These are phyloP conservation scores for Russula dissimulans DNA, from an alignment of 768 basidiomycete species.

Conservation along the genomic window DNA sequence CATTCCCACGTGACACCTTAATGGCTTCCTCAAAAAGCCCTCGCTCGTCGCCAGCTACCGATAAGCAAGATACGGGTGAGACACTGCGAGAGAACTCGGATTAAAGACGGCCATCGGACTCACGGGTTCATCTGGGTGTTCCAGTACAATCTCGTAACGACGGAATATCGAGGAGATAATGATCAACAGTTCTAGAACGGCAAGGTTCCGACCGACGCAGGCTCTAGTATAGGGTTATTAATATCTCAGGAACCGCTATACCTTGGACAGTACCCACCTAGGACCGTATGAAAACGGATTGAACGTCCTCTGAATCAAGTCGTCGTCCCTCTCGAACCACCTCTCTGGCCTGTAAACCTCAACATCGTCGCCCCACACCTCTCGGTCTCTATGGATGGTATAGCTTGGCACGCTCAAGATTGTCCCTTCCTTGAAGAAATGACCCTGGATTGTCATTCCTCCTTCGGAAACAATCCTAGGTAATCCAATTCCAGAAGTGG, in stretches of 20 bases:
- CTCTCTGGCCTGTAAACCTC: slow-evolving; percentile 73
- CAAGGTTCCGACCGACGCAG: slow-evolving; percentile 80
- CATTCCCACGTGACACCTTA: slow-evolving; percentile 63
- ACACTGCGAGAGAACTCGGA: neutral
- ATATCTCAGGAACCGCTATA: neutral
- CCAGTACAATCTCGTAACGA: slow-evolving; percentile 65
- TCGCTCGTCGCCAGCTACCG: slow-evolving; percentile 62
- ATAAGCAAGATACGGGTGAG: neutral
- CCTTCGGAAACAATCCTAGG: slow-evolving; percentile 70
- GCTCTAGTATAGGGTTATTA: slow-evolving; percentile 35
- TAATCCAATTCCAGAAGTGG: slow-evolving; percentile 75
- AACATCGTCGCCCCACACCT: slow-evolving; percentile 71
- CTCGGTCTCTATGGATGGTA: slow-evolving; percentile 66
- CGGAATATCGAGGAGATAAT: slow-evolving; percentile 76
- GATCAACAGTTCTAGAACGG: slow-evolving; percentile 67
- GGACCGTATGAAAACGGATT: slow-evolving; percentile 85
- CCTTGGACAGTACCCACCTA: slow-evolving; percentile 34
- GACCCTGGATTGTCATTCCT: slow-evolving; percentile 52
- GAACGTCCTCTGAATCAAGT: slow-evolving; percentile 58
- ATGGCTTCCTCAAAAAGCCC: slow-evolving; percentile 82
- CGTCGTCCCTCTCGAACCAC: slow-evolving; percentile 68
- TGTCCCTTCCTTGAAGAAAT: slow-evolving; percentile 62
- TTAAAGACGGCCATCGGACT: slow-evolving; percentile 21
- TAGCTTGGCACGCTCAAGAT: slow-evolving; percentile 75
- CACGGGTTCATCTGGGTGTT: slow-evolving; percentile 48